A percentile compares a stretch with the other conserved stretches of the same genome.
These are phyloP conservation scores for Penicillium bialowiezense DNA, from an alignment of 495 filamentous ascomycete genomes.

Conservation along the genomic window DNA sequence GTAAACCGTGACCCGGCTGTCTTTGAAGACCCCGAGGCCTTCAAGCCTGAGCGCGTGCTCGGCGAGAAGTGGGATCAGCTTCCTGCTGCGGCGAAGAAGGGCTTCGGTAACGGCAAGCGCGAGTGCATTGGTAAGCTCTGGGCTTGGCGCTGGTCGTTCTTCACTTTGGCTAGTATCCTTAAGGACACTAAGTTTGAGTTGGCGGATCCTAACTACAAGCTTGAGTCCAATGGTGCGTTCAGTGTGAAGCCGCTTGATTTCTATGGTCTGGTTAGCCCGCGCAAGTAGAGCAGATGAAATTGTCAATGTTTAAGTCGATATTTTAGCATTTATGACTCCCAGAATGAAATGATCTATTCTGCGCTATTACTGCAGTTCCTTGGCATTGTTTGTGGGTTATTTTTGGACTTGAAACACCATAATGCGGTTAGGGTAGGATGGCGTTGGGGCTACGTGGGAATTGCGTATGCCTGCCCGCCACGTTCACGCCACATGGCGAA, in stretches of 20 bases:
- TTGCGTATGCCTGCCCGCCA: constrained; percentile 18
- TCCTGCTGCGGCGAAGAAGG: constrained; percentile 60
- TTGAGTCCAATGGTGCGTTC: constrained; percentile 40
- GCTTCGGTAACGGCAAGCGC: constrained; percentile 69
- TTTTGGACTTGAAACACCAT: too few species aligned
- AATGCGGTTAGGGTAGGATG: too few species aligned
- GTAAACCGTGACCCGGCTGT: constrained; percentile 70
- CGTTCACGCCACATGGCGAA: neutral
- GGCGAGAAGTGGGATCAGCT: constrained; percentile 60
- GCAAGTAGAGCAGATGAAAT: constrained; percentile 10
- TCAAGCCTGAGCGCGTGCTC: constrained; percentile 67
- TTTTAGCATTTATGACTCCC: neutral
- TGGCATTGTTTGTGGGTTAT: too few species aligned
- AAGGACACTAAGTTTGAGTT: constrained; percentile 43
- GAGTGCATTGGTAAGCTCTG: constrained; percentile 64
- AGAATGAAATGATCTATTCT: constrained; percentile 6
- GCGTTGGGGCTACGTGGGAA: neutral
- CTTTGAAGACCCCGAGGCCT: constrained; percentile 61
- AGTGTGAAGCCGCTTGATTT: constrained; percentile 35
- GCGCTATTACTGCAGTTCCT: too few species aligned
- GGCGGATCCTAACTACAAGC: constrained; percentile 40
- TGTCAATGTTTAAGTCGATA: neutral
- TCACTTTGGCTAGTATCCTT: constrained; percentile 38
- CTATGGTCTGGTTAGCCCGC: constrained; percentile 37
- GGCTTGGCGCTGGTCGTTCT: constrained; percentile 59